These are phyloP conservation scores for Gastrodia elata DNA, from an alignment of 106 monocot genomes.

Conservation along the genomic window DNA sequence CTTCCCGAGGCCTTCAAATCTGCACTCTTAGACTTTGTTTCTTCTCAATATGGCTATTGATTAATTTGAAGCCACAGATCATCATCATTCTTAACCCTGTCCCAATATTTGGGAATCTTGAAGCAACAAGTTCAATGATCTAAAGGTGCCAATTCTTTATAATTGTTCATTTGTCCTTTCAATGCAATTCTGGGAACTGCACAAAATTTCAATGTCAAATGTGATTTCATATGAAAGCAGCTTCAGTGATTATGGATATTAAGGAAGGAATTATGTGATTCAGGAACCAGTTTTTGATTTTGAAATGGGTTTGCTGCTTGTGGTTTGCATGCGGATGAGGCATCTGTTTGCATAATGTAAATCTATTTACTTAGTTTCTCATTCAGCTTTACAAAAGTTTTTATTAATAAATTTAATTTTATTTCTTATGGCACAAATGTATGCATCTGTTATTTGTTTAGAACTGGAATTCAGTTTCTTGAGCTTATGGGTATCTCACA, in stretches of 20 bases:
- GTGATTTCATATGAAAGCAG: background rate
- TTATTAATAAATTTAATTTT: background rate
- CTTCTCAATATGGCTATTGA: background rate
- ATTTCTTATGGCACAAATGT: background rate
- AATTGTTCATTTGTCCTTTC: background rate
- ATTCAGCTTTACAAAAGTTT: background rate
- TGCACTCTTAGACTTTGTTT: background rate
- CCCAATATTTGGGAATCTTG: background rate
- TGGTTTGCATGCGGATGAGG: background rate
- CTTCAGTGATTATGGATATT: background rate
- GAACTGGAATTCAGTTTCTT: background rate
- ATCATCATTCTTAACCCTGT: background rate
- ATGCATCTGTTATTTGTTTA: background rate
- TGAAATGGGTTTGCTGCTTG: background rate
- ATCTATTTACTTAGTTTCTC: background rate
- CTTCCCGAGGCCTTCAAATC: background rate
- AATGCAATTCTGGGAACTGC: background rate
- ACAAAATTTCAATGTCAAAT: background rate
- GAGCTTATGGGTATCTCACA: background rate
- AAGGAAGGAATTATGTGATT: background rate
- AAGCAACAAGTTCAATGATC: background rate
- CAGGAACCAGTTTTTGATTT: background rate
- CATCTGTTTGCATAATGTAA: slow-evolving; percentile 1
- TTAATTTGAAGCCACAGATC: background rate
- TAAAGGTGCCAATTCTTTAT: background rate